Percentiles rank a stretch among this genome's conserved stretches.
phyloP scores from a whole-genome alignment of 345 rosid species.

The Clausena lansium region DNA sequence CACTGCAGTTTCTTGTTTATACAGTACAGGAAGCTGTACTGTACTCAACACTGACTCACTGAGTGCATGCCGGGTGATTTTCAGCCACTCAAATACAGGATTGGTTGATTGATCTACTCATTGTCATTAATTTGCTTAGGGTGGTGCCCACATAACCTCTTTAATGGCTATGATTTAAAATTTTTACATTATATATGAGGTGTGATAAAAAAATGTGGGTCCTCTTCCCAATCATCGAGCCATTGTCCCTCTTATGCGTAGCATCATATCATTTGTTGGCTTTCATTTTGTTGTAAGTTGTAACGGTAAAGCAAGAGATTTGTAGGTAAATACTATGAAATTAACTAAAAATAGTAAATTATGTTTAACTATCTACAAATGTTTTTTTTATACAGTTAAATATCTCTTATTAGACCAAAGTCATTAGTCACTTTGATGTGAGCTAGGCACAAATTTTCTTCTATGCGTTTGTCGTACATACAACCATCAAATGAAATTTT shows the following conservation, averaged over 20 bases:
- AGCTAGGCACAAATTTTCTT: too few species aligned
- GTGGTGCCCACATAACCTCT: background rate
- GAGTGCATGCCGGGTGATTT: background rate
- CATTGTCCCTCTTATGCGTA: background rate
- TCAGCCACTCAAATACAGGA: background rate
- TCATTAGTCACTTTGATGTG: too few species aligned
- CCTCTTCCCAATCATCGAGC: conserved; percentile 1
- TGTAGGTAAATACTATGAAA: too few species aligned
- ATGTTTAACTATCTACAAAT: too few species aligned
- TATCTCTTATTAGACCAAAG: too few species aligned
- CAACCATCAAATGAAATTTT: too few species aligned
- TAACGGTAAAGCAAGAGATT: too few species aligned
- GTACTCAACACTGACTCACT: background rate
- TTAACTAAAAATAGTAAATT: too few species aligned
- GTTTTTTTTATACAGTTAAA: too few species aligned
- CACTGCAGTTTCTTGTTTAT: background rate
- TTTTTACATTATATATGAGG: background rate
- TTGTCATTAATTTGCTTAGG: background rate
- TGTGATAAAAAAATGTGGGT: background rate
- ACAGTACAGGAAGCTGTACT: background rate
- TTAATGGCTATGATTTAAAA: background rate
- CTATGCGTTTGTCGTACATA: too few species aligned
- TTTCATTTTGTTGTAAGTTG: background rate
- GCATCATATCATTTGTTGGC: background rate
- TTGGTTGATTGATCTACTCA: conserved; percentile 4